Evolutionary conservation across 192 early-diverging fungal species (phyloP), one percentile per base, ranked within the genome.

Genomic region (Geranomyces variabilis): DNA sequence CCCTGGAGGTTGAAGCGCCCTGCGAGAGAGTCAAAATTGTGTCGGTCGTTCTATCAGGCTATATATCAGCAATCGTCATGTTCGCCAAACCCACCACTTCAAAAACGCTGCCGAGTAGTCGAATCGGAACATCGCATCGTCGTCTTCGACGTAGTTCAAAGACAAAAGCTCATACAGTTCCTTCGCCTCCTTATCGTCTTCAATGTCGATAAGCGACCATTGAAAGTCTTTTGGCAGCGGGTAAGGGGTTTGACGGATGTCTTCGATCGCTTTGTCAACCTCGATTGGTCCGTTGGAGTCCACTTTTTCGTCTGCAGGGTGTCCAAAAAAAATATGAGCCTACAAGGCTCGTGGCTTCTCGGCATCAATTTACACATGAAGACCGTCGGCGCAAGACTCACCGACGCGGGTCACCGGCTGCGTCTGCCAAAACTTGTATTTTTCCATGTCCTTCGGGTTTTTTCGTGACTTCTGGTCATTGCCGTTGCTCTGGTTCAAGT

Each of bases 121-220:
- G 74, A 99, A 99, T 29, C 97, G 88, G 83, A 99, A 97, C 84
- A 89, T 90, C 47, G 94, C 92, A 75, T 96, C 95, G 55, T 93
- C 89, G 66, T 98, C 97, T 79, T 99, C 97, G 14, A 99, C 96
- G 69, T 99, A 99, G 83, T 99, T 96, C 45, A 90, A 77, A 13
- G 90, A 88, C 71, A 99, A 86, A 34, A 98, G 83, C 63, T 87
- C 83, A 67, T 98, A 96, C n/a, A 97, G 77, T 75, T 98, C 94
- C 73, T 88, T 92, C 64, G 91, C 53, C 78, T 96, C 81, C 43
- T 75, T 82, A 19, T 90, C 88, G 48, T 91, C 81, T 17, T 87
- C 84, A 14, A 98, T 78, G 69, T 99, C 89, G 1, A 99, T 73
- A 58, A 83, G 75, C 53, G 83, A 84, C 97, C 97, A 99, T 66